phyloP scores from a whole-genome alignment of 768 basidiomycete species.

The Myochromella boudieri region DNA sequence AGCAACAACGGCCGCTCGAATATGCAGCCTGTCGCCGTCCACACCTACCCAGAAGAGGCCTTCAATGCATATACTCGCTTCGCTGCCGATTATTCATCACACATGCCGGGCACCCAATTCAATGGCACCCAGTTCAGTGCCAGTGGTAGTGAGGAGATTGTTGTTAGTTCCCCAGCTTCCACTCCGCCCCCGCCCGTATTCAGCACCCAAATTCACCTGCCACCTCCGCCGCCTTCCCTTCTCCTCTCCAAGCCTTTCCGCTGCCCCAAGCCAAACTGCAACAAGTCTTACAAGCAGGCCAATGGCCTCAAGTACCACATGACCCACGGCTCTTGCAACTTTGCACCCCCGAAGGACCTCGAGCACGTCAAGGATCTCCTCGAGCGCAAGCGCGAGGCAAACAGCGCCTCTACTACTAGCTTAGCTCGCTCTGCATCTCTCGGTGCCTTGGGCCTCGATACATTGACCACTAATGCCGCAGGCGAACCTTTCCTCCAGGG shows the following conservation, averaged over 20 bases:
- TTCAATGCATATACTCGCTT: constrained; percentile 74
- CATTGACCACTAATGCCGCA: neutral
- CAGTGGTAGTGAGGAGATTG: constrained; percentile 34
- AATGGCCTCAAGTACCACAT: constrained; percentile 95
- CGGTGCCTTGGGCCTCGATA: constrained; percentile 7
- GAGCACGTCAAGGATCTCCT: constrained; percentile 76
- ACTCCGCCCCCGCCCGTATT: constrained; percentile 31
- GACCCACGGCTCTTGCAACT: constrained; percentile 91
- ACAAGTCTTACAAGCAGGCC: constrained; percentile 95
- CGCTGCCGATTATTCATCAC: constrained; percentile 56
- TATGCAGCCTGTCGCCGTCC: constrained; percentile 12
- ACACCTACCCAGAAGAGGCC: constrained; percentile 46
- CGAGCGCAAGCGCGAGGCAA: constrained; percentile 46
- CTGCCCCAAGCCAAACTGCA: constrained; percentile 94
- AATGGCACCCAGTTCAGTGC: too few relatives aligned
- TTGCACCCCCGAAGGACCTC: constrained; percentile 84
- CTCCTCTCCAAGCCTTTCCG: constrained; percentile 83
- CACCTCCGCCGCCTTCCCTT: too few relatives aligned
- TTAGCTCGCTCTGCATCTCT: constrained; percentile 14
- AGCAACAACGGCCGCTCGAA: too few relatives aligned
- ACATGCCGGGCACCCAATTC: constrained; percentile 59
- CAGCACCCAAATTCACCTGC: constrained; percentile 38
- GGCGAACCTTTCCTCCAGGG: constrained; percentile 3
- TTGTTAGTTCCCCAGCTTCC: constrained; percentile 9
- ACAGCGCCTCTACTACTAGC: constrained; percentile 2